phyloP scores from a whole-genome alignment of 352 stramenopile species.

The Albugo candida region DNA sequence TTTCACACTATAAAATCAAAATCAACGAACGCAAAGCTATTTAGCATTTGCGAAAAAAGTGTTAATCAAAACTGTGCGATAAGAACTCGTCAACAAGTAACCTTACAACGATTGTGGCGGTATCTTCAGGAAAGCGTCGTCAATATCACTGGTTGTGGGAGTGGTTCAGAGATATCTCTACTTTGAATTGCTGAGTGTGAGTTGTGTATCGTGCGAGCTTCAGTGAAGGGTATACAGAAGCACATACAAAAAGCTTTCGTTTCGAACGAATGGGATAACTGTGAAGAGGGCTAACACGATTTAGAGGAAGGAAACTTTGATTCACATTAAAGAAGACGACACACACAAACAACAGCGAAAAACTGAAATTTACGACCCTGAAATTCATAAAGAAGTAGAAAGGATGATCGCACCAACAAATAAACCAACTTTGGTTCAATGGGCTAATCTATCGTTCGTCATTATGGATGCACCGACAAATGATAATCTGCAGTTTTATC shows the following conservation, averaged over 20 bases:
- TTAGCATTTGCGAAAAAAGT: no score
- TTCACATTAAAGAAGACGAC: conserved; percentile 8
- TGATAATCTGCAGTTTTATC: conserved; percentile 92
- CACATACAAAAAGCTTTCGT: conserved; percentile 1
- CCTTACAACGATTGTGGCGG: conserved; percentile 10
- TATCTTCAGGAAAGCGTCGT: conserved; percentile 17
- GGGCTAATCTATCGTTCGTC: conserved; percentile 87
- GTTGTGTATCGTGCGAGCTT: conserved; percentile 11
- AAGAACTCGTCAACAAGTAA: no score
- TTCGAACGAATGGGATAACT: conserved; percentile 24
- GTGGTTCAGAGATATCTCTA: conserved; percentile 14
- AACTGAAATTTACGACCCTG: not conserved
- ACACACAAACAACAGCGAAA: conserved; percentile 3
- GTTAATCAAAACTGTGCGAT: no score
- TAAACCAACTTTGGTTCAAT: conserved; percentile 76
- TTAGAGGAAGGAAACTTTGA: conserved; percentile 8
- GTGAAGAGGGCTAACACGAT: conserved; percentile 7
- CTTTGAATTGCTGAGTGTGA: not conserved
- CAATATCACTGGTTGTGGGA: conserved; percentile 28
- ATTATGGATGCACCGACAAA: conserved; percentile 96
- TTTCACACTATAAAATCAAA: no score
- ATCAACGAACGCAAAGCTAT: no score
- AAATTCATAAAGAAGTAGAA: conserved; percentile 1
- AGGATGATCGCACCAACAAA: conserved; percentile 70
- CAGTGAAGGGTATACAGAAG: conserved; percentile 1